Base-by-base conservation (phyloP, 1,284 basidiomycete species). In the Termitomyces sp. region DNA sequence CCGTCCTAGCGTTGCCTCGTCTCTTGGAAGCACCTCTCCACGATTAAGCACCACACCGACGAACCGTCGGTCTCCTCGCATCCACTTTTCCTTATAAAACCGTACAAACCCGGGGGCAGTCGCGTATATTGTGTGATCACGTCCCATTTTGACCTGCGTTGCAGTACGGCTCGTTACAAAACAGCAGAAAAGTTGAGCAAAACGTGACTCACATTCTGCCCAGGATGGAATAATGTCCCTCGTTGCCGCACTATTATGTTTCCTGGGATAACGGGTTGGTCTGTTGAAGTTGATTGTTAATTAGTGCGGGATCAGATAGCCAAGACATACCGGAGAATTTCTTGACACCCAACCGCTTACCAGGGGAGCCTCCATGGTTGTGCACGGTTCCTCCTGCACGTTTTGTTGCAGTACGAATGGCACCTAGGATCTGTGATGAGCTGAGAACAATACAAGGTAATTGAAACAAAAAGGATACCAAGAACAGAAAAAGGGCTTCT, bases 201-300 rank as follows among this genome's bases (percentile, higher is more conserved):
- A 52, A 31, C 43, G 47, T 52, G 44, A 70, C 81, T 54, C 67
- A 92, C 93, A 71, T 97, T 85, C 70, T 93, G 91, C 1, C 93
- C 94, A 1, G 95, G 86, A 65, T 94, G 91, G 72, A 95, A 94
- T 50, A 86, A 76, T 1, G 87, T 86, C 9, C 95, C 95, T 58
- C 95, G 81, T 70, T 97, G 94, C 46, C 94, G 83, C 35, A 97
- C 83, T 64, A 97, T 89, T 62, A 97, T 96, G 72, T 95, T 91
- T 44, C 95, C 94, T 8, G 93, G 90, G 28, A 91, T 80, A 16
- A 97, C 93, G 67, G 79, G 81, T 71, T 97, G 84, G 67, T 95
- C 93, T 72, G 56, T 35, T 11, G 45, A 38, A 24, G 56, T 35
- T 11, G 45, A 38, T 19, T 35, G 31, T 49, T 33, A n/a, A n/a